Evolutionary conservation across 1,284 basidiomycete genomes (phyloP).

Genomic region (Ustilago trichophora): DNA sequence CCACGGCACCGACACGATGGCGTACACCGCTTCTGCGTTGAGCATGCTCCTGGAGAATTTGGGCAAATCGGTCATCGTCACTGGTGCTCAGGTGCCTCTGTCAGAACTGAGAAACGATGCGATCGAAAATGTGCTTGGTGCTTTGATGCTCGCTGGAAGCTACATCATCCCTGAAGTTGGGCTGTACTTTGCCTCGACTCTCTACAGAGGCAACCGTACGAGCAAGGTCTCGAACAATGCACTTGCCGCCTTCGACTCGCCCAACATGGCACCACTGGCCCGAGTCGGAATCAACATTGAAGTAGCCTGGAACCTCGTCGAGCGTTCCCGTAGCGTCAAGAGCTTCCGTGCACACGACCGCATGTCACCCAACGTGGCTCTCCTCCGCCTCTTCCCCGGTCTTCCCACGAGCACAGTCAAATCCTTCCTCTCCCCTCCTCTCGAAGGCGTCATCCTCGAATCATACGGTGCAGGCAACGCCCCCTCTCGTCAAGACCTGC

Average conservation of each 20-base stretch:
- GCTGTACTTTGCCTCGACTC: slow-evolving; percentile 85
- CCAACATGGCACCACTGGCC: slow-evolving; percentile 84
- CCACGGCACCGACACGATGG: slow-evolving; percentile 78
- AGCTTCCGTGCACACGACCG: slow-evolving; percentile 81
- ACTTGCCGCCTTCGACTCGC: slow-evolving; percentile 84
- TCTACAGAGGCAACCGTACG: slow-evolving; percentile 82
- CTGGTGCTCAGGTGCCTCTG: slow-evolving; percentile 90
- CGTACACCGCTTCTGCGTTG: slow-evolving; percentile 48
- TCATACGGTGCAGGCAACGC: slow-evolving; percentile 83
- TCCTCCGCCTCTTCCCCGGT: slow-evolving; percentile 81
- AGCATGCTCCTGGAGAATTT: slow-evolving; percentile 89
- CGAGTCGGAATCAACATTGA: slow-evolving; percentile 85
- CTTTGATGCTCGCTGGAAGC: slow-evolving; percentile 84
- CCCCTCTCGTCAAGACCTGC: slow-evolving; percentile 66
- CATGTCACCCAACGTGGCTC: slow-evolving; percentile 56
- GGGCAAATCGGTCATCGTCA: slow-evolving; percentile 85
- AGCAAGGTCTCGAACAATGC: slow-evolving; percentile 85
- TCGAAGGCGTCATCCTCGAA: slow-evolving; percentile 76
- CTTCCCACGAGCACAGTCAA: slow-evolving; percentile 69
- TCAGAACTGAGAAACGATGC: slow-evolving; percentile 86
- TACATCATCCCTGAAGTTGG: slow-evolving; percentile 84
- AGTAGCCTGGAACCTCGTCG: slow-evolving; percentile 59
- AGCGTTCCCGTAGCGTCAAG: slow-evolving; percentile 78
- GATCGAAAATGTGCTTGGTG: slow-evolving; percentile 73
- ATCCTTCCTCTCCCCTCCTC: slow-evolving; percentile 54